These are phyloP conservation scores for Suillus alpinus DNA, from an alignment of 768 basidiomycete species.

Conservation along the genomic window DNA sequence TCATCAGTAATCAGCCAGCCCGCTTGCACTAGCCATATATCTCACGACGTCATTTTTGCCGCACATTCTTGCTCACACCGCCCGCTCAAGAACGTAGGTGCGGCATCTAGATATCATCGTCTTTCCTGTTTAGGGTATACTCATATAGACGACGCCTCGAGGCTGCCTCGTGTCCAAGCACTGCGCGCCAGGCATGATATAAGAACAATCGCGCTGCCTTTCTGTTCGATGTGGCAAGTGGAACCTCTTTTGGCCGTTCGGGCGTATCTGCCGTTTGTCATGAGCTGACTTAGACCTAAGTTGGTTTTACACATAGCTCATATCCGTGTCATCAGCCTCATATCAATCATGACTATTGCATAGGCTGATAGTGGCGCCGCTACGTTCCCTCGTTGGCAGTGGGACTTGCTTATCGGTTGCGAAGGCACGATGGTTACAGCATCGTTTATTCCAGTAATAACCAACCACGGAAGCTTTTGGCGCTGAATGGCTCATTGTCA, in stretches of 20 bases:
- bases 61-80: not conserved
- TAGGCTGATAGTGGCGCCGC: not conserved
- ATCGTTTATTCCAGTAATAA: not conserved
- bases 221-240: not conserved
- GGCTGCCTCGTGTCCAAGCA: constrained; percentile 20
- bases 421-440: not conserved
- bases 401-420: constrained; percentile 5
- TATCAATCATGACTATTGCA: constrained; percentile 1
- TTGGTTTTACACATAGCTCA: not conserved
- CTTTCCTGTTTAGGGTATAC: constrained; percentile 15
- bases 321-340: not conserved
- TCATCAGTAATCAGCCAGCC: constrained; percentile 1
- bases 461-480: not conserved
- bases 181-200: constrained; percentile 6
- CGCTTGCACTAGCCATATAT: not conserved
- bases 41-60: constrained; percentile 9
- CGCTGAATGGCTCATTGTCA: not conserved
- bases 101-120: constrained; percentile 8
- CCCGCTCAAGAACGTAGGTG: not conserved
- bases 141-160: constrained; percentile 19
- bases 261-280: not conserved
- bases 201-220: not conserved
- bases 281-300: not conserved
- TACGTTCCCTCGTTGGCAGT: not conserved
- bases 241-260: not conserved